Evolutionary conservation across 2,329 filamentous ascomycete genomes (phyloP).

Genomic region (Nannizziopsis barbatae): DNA sequence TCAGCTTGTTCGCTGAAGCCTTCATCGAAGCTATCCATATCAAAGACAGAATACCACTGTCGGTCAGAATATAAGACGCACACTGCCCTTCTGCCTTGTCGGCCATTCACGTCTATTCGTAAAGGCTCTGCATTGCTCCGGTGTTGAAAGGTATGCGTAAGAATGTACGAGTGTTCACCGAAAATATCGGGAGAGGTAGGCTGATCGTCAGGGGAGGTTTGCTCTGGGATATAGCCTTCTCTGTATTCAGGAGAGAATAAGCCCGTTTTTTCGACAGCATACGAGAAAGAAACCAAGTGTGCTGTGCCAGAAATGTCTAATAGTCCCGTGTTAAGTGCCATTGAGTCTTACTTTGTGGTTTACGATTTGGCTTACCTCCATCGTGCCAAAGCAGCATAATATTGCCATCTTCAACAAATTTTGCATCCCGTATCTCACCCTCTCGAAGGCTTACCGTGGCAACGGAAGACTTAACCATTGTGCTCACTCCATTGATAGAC

Average conservation of each 20-base stretch:
- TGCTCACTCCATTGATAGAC: conserved; percentile 51
- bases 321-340: no score
- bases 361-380: conserved; percentile 19
- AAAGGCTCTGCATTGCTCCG: conserved; percentile 39
- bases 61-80: conserved; percentile 45
- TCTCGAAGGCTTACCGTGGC: conserved; percentile 26
- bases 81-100: conserved; percentile 42
- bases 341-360: no score
- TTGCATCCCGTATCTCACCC: conserved; percentile 45
- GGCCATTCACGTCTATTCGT: conserved; percentile 45
- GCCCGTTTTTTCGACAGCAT: conserved; percentile 13
- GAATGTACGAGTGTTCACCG: conserved; percentile 18
- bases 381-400: conserved; percentile 49
- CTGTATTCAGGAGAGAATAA: not conserved
- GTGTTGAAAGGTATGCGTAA: conserved; percentile 39
- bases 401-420: conserved; percentile 54
- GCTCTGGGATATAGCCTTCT: not conserved
- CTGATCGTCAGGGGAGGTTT: conserved; percentile 7
- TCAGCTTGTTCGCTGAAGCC: conserved; percentile 15
- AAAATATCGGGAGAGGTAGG: conserved; percentile 11
- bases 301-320: conserved; percentile 19
- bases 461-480: conserved; percentile 25
- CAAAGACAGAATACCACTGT: conserved; percentile 46
- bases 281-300: conserved; percentile 28
- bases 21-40: conserved; percentile 39